Percentiles rank a stretch among this genome's conserved stretches.
phyloP scores from a whole-genome alignment of 108 stramenopile species.

The Fragilaria radians region DNA sequence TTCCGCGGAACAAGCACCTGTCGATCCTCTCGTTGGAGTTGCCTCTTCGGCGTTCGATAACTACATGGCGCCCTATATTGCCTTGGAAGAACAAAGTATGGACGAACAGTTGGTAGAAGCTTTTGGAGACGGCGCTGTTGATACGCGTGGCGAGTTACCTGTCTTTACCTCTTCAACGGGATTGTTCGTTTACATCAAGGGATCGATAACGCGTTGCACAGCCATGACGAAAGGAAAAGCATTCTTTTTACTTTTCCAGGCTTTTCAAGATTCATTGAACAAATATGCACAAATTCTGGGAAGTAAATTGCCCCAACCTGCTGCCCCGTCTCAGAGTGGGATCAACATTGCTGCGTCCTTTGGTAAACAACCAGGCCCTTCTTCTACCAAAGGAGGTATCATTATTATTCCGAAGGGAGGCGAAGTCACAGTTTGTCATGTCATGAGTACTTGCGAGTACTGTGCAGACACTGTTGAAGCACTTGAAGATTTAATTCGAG shows the following conservation, averaged over 20 bases:
- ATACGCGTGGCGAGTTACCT: constrained; percentile 84
- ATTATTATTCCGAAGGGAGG: constrained; percentile 75
- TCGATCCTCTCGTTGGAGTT: constrained; percentile 64
- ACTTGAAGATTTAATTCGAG: constrained; percentile 89
- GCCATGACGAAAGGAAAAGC: constrained; percentile 93
- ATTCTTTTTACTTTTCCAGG: constrained; percentile 84
- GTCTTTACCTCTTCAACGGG: constrained; percentile 91
- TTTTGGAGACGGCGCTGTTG: constrained; percentile 72
- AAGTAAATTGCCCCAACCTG: constrained; percentile 62
- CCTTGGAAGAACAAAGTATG: constrained; percentile 86
- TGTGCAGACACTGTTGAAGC: constrained; percentile 94
- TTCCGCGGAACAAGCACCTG: constrained; percentile 31
- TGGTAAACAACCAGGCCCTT: constrained; percentile 24
- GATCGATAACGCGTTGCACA: constrained; percentile 88
- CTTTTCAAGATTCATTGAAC: constrained; percentile 80
- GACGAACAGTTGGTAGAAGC: constrained; percentile 80
- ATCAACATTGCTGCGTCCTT: constrained; percentile 29
- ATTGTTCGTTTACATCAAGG: constrained; percentile 96
- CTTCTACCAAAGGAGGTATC: constrained; percentile 15
- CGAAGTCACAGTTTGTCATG: constrained; percentile 89
- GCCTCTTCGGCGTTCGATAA: constrained; percentile 91
- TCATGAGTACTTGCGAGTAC: constrained; percentile 96
- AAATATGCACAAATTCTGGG: constrained; percentile 81
- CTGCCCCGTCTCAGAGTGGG: constrained; percentile 25
- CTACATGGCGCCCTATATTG: constrained; percentile 95